phyloP scores from a whole-genome alignment of 2,329 filamentous ascomycete species.

The Xylaria arbuscula region DNA sequence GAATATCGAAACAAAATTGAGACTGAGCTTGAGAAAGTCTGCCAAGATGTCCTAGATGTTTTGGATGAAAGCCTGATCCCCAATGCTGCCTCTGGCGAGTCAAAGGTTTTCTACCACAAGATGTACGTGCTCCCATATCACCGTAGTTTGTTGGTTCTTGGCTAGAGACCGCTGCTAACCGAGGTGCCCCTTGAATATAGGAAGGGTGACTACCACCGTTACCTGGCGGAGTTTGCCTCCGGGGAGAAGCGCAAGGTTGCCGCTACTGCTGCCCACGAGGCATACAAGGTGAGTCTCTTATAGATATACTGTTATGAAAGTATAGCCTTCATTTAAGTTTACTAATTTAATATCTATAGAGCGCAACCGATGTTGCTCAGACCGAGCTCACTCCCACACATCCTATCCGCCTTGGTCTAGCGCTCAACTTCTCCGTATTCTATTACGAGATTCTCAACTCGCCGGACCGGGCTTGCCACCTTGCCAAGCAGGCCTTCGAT shows the following conservation, averaged over 20 bases:
- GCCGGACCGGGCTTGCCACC: slow-evolving; percentile 95
- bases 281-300: slow-evolving; percentile 83
- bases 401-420: slow-evolving; percentile 96
- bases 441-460: slow-evolving; percentile 99
- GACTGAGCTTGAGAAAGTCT: slow-evolving; percentile 95
- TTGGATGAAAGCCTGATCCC: slow-evolving; percentile 93
- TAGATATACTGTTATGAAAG: not conserved
- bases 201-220: slow-evolving; percentile 98
- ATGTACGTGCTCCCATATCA: slow-evolving; percentile 73
- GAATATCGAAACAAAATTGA: slow-evolving; percentile 99
- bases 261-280: slow-evolving; percentile 88
- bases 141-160: slow-evolving; percentile 9
- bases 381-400: slow-evolving; percentile 97
- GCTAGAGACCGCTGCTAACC: slow-evolving; percentile 31
- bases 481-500: slow-evolving; percentile 99
- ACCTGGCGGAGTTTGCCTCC: slow-evolving; percentile 91
- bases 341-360: slow-evolving; percentile 63
- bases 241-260: slow-evolving; percentile 92
- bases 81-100: slow-evolving; percentile 95
- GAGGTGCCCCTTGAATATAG: slow-evolving; percentile 57
- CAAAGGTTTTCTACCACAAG: slow-evolving; percentile 99
- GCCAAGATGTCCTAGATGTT: slow-evolving; percentile 96
- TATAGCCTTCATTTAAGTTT: slow-evolving; percentile 2
- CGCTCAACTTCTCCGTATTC: slow-evolving; percentile 99
- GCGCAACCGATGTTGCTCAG: slow-evolving; percentile 97